phyloP scores from a whole-genome alignment of 805 yeast genomes.

The Candida cerambycidarum region DNA sequence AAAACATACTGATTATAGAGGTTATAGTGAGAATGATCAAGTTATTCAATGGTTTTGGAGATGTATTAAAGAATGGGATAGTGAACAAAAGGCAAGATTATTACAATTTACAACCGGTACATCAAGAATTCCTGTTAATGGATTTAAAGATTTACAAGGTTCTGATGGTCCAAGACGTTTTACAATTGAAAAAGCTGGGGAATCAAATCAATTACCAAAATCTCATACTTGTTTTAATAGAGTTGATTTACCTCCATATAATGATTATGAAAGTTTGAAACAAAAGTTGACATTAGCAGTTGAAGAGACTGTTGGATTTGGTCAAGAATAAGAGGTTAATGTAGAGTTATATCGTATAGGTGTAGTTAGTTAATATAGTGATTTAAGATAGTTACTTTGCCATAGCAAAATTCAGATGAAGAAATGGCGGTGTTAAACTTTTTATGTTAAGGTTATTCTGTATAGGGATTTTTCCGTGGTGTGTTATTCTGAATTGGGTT shows the following conservation, averaged over 20 bases:
- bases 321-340: constrained; percentile 68
- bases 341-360: too few species aligned
- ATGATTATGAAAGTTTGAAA: constrained; percentile 76
- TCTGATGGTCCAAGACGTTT: constrained; percentile 99
- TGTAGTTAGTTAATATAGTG: constrained; percentile 2
- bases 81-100: constrained; percentile 93
- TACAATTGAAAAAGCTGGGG: constrained; percentile 98
- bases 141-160: constrained; percentile 97
- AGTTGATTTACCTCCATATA: constrained; percentile 95
- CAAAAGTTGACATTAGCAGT: constrained; percentile 94
- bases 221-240: constrained; percentile 99
- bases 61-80: constrained; percentile 90
- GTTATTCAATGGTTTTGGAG: constrained; percentile 99
- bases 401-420: too few species aligned
- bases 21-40: constrained; percentile 94
- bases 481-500: too few species aligned
- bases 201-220: constrained; percentile 87
- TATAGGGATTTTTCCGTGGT: too few species aligned
- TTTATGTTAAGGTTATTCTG: too few species aligned
- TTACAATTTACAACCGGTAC: constrained; percentile 98
- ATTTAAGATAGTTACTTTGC: constrained; percentile 1
- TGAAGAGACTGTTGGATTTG: constrained; percentile 98
- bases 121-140: constrained; percentile 97
- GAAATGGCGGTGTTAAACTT: too few species aligned
- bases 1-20: constrained; percentile 97